phyloP scores from a whole-genome alignment of 768 basidiomycete species.

The Macrolepiota albuminosa region DNA sequence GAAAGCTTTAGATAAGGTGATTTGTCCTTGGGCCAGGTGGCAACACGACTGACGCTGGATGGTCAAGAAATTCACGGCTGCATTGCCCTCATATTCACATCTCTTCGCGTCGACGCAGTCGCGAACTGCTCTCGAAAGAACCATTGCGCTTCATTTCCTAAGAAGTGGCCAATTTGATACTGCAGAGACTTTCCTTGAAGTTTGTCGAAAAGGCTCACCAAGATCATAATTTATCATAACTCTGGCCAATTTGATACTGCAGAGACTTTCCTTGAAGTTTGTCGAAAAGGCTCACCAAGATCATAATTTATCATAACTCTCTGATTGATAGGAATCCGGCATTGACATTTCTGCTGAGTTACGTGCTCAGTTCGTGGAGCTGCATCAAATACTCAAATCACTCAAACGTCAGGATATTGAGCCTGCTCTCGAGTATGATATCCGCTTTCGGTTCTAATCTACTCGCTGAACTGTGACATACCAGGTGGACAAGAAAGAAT shows the following conservation, averaged over 20 bases:
- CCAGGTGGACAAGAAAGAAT: conserved; percentile 78
- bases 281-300: conserved; percentile 15
- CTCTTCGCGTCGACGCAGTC: conserved; percentile 63
- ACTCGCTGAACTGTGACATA: conserved; percentile 1
- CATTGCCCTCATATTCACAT: conserved; percentile 61
- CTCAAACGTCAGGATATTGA: conserved; percentile 61
- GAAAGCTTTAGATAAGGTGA: conserved; percentile 88
- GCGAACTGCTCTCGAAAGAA: conserved; percentile 57
- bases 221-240: conserved; percentile 2
- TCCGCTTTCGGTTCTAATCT: background rate
- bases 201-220: conserved; percentile 25
- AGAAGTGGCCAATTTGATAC: conserved; percentile 78
- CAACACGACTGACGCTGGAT: background rate
- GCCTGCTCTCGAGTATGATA: conserved; percentile 69
- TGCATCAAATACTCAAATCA: conserved; percentile 68
- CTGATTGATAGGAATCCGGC: conserved; percentile 54
- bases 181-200: conserved; percentile 71
- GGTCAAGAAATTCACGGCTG: conserved; percentile 51
- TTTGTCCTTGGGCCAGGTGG: conserved; percentile 8
- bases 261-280: conserved; percentile 67
- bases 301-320: conserved; percentile 2
- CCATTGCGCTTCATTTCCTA: conserved; percentile 72
- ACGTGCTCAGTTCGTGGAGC: conserved; percentile 55
- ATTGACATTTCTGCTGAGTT: conserved; percentile 49
- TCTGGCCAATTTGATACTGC: conserved; percentile 76